Evolutionary conservation across 2,329 filamentous ascomycete species (phyloP).

Genomic region (Laburnicola sp.): DNA sequence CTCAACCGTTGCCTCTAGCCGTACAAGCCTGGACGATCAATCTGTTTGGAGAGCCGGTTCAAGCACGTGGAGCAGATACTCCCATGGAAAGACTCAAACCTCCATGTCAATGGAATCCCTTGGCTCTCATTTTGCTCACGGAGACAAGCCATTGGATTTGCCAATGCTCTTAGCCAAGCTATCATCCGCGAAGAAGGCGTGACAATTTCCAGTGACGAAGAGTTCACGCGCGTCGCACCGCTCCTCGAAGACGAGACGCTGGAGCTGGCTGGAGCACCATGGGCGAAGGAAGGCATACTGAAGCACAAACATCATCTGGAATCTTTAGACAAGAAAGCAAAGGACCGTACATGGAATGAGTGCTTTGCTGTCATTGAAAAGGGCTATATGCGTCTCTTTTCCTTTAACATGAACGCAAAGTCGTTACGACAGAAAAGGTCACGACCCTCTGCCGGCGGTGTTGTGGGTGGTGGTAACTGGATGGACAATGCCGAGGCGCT

Average conservation of each 20-base stretch:
- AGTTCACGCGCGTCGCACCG: constrained; percentile 62
- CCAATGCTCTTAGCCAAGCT: constrained; percentile 92
- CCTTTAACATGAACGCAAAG: constrained; percentile 78
- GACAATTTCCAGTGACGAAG: constrained; percentile 58
- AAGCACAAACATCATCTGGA: constrained; percentile 97
- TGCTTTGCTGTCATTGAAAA: constrained; percentile 96
- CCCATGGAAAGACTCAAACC: constrained; percentile 84
- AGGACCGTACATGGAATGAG: constrained; percentile 91
- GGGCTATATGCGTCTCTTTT: constrained; percentile 91
- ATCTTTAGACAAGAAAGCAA: constrained; percentile 84
- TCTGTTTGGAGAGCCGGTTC: constrained; percentile 89
- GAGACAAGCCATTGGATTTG: constrained; percentile 96
- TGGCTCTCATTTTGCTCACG: constrained; percentile 71
- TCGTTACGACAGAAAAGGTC: constrained; percentile 70
- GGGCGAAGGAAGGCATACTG: constrained; percentile 95
- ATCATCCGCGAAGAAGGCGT: constrained; percentile 87
- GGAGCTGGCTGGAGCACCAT: constrained; percentile 90
- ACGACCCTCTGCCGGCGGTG: constrained; percentile 60
- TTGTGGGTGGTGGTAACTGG: constrained; percentile 96
- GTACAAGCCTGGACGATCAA: constrained; percentile 90
- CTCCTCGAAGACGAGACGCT: constrained; percentile 90
- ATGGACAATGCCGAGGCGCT: constrained; percentile 92
- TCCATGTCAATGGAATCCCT: constrained; percentile 93
- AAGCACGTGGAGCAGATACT: constrained; percentile 96
- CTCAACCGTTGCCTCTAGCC: constrained; percentile 83